Evolutionary conservation across 2,329 filamentous ascomycete species (phyloP), one percentile per base, ranked within the genome.

Genomic region (Thelonectria rubi): DNA sequence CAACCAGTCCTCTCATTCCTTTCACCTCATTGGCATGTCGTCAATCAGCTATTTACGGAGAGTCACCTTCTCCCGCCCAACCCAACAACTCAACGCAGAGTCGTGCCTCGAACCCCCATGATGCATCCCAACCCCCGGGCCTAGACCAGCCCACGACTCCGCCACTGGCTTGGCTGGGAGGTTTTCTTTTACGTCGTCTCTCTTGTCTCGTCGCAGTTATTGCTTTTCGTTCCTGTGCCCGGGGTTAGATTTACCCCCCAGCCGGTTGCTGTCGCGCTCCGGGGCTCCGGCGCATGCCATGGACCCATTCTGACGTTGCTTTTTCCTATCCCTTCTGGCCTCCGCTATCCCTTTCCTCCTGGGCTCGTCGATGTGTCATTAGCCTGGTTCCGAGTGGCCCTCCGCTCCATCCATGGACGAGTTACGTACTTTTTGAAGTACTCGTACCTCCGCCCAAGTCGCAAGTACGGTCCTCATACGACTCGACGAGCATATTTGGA

Each of bases 181-280:
- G 42, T 67, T 69, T 65, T 55, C 57, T 46, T 30, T 68, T 62
- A 61, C 62, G 57, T 59, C 63, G 59, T 58, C 42, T 37, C 58
- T 51, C 56, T 58, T 55, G 51, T 46, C 51, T 53, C 51, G 26
- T n/a, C n/a, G n/a, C n/a, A n/a, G n/a, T 30, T 15, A n/a, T 42
- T 58, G 32, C 42, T 47, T 47, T 49, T 58, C 21, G 56, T 42
- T 53, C 57, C 51, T 58, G 43, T 53, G 45, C 39, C 37, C 17
- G 58, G 40, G 30, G 46, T 26, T 42, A 45, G 20, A 48, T 49
- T 47, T 21, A 47, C n/a, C 50, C 45, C 52, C 48, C 54, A 6
- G 53, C 48, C n/a, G n/a, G n/a, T n/a, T n/a, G n/a, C 53, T 58
- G 43, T 50, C 42, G 49, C 49, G 48, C 42, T 62, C 37, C 32